Percentiles rank a stretch among this genome's conserved stretches.
These are phyloP conservation scores for Xylariaceae sp. DNA, from an alignment of 2,329 filamentous ascomycete genomes.

Conservation along the genomic window DNA sequence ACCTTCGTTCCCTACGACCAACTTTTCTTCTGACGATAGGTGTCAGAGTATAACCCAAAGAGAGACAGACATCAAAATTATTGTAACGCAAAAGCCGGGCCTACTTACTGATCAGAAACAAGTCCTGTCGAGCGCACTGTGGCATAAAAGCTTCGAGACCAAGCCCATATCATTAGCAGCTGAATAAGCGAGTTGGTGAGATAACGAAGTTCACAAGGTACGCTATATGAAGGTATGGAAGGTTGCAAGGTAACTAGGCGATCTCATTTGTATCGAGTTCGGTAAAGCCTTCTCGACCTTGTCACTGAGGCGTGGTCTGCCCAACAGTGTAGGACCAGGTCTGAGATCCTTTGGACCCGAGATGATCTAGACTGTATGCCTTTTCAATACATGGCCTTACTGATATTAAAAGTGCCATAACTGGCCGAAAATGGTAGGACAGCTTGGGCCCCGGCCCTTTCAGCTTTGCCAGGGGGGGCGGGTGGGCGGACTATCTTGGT, in stretches of 20 bases:
- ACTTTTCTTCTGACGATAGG: background rate
- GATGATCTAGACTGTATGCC: too few relatives aligned
- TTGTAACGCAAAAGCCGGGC: slow-evolving; percentile 4
- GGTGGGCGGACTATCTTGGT: too few relatives aligned
- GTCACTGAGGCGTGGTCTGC: too few relatives aligned
- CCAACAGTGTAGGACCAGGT: too few relatives aligned
- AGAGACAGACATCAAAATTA: background rate
- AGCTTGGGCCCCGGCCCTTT: background rate
- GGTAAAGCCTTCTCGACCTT: too few relatives aligned
- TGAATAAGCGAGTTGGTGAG: background rate
- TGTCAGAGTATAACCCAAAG: background rate
- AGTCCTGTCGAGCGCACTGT: background rate
- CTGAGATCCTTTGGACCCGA: too few relatives aligned
- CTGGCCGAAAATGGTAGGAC: slow-evolving; percentile 2
- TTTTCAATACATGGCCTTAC: too few relatives aligned
- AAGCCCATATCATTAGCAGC: background rate
- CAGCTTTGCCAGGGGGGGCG: slow-evolving; percentile 8
- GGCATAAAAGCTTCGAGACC: background rate
- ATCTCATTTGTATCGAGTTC: too few relatives aligned
- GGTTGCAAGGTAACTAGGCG: too few relatives aligned
- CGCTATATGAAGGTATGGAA: too few relatives aligned
- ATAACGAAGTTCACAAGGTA: background rate
- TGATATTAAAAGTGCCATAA: too few relatives aligned
- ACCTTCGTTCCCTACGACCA: background rate
- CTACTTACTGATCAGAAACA: background rate